phyloP scores from a whole-genome alignment of 139 green algal genomes.

The Nannochloris sp. region DNA sequence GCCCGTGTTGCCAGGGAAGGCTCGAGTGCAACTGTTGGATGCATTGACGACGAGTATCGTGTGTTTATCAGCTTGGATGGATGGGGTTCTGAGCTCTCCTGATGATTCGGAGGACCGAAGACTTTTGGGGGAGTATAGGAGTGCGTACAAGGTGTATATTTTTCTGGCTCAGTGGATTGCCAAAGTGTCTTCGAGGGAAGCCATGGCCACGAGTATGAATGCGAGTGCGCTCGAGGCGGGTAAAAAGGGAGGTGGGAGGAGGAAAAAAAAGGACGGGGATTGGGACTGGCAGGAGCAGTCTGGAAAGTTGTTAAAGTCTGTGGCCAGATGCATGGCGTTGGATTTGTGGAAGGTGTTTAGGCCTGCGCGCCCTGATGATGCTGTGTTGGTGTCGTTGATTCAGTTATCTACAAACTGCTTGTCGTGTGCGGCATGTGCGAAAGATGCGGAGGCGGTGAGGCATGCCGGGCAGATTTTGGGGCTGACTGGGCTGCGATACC shows the following conservation, averaged over 20 bases:
- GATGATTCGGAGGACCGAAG: conserved; percentile 5
- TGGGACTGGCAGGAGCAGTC: conserved; percentile 54
- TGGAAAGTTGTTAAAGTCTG: conserved; percentile 31
- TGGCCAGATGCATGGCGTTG: conserved; percentile 31
- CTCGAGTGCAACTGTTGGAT: conserved; percentile 36
- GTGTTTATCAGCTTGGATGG: conserved; percentile 43
- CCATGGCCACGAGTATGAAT: neutral
- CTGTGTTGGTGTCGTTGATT: conserved; percentile 28
- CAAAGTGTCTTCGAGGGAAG: conserved; percentile 29
- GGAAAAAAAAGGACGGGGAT: conserved; percentile 27
- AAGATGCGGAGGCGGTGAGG: conserved; percentile 16
- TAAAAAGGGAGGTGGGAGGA: neutral
- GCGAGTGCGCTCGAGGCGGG: neutral
- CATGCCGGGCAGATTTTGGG: conserved; percentile 29
- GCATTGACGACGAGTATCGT: conserved; percentile 46
- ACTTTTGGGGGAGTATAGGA: conserved; percentile 28
- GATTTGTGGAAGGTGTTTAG: conserved; percentile 56
- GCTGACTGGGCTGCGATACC: conserved; percentile 42
- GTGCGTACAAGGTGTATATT: conserved; percentile 56
- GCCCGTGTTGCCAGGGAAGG: conserved; percentile 18
- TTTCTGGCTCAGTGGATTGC: conserved; percentile 55
- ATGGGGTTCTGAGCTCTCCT: conserved; percentile 16
- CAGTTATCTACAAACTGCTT: conserved; percentile 33
- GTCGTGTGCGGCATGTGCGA: conserved; percentile 21
- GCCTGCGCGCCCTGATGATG: conserved; percentile 34